Evolutionary conservation across 2,329 filamentous ascomycete species (phyloP), one percentile per base, ranked within the genome.

Genomic region (Stachybotrys elegans): DNA sequence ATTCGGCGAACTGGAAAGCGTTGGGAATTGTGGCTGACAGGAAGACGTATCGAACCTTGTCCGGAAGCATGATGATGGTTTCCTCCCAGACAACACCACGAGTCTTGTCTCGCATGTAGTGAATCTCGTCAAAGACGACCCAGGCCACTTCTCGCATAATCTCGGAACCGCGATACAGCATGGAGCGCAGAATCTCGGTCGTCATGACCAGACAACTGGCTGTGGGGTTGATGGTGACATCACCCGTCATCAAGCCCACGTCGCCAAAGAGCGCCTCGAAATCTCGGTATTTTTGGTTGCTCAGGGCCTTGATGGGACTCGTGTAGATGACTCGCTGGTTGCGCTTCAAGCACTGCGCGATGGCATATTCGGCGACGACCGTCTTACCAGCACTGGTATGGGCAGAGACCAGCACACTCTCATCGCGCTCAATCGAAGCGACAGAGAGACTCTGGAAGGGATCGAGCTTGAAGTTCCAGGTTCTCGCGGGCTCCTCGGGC

Each of bases 281-380:
- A 62, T 98, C 93, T 72, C 93, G 79, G 65, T 95, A 98, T 64
- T 98, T 98, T 62, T 98, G 93, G 68, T 98, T 98, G 68, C 91
- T 97, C 57, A 98, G 73, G 11, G 93, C 93, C 70, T 98, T 98
- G 75, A 98, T 98, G 2, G 93, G 93, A 76, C 91, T 96, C 8
- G 93, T 98, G 70, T 98, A 98, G 65, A 98, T 98, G 57, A 98
- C 92, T 62, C 93, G 81, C 71, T 98, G 93, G 68, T 97, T 97
- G 64, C 90, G 88, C 75, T 93, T 94, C 64, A 98, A 75, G 65
- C 93, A 95, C 59, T 98, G 93, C 14, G 94, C 93, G 62, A 98
- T 94, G 17, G 93, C 94, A 62, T 98, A 98, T 66, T 98, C 93
- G 50, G 93, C 93, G 36, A 97, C 91, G 7, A 98, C 94, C 0